phyloP scores from a whole-genome alignment of 1,284 basidiomycete genomes.

The Grifola frondosa region DNA sequence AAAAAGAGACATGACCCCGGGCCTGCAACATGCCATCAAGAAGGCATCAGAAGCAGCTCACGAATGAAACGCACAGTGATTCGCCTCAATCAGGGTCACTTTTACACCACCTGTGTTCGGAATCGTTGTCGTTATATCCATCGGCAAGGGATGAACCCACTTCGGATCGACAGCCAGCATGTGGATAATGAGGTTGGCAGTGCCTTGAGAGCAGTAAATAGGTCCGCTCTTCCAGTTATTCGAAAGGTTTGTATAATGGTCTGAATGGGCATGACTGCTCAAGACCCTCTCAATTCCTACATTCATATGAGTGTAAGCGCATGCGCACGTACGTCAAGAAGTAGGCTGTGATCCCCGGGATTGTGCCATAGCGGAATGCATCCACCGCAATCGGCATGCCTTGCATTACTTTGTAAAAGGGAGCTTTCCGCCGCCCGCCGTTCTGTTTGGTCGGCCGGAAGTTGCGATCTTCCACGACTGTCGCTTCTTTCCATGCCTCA shows the following conservation, averaged over 20 bases:
- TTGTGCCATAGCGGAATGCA: constrained; percentile 91
- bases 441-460: constrained; percentile 48
- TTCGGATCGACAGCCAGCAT: constrained; percentile 86
- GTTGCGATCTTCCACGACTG: constrained; percentile 48
- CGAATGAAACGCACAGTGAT: constrained; percentile 68
- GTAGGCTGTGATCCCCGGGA: constrained; percentile 86
- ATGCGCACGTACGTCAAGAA: constrained; percentile 72
- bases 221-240: constrained; percentile 87
- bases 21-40: constrained; percentile 36
- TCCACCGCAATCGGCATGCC: constrained; percentile 98
- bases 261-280: constrained; percentile 86
- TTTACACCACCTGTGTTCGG: constrained; percentile 84
- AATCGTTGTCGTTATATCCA: constrained; percentile 73
- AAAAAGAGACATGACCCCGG: constrained; percentile 94
- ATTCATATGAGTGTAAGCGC: background rate
- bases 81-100: constrained; percentile 95
- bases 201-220: constrained; percentile 93
- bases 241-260: constrained; percentile 90
- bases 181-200: constrained; percentile 87
- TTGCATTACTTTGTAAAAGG: constrained; percentile 94
- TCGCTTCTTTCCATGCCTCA: constrained; percentile 82
- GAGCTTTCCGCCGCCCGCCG: constrained; percentile 72
- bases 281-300: background rate
- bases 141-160: constrained; percentile 86
- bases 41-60: background rate